A percentile compares a stretch with the other conserved stretches of the same genome.
Conservation (phyloP, 1,284 basidiomycete species). For the Pseudozyma pruni region DNA sequence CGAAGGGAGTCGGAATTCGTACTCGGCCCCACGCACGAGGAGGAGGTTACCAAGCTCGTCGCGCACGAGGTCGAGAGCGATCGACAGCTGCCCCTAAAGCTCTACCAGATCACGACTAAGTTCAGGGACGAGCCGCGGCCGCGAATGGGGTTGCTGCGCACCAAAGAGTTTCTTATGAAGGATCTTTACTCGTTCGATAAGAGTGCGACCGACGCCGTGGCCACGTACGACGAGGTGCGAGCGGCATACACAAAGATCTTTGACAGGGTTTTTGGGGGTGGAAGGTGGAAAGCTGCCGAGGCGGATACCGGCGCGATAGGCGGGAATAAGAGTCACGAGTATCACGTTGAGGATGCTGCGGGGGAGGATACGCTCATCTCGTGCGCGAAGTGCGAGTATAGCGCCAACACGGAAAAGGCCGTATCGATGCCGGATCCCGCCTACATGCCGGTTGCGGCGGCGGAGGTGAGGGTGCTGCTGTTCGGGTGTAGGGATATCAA, state of each 20-base stretch:
- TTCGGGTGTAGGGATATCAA: conserved; percentile 32
- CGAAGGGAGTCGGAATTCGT: conserved; percentile 62
- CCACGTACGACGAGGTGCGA: conserved; percentile 63
- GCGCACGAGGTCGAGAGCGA: conserved; percentile 57
- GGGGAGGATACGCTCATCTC: conserved; percentile 68
- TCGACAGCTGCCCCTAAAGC: conserved; percentile 62
- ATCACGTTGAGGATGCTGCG: conserved; percentile 63
- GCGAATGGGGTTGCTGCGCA: conserved; percentile 66
- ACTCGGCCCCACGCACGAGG: conserved; percentile 68
- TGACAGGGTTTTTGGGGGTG: conserved; percentile 44
- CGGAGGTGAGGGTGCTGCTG: conserved; percentile 48
- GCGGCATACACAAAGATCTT: conserved; percentile 64
- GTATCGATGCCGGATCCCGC: conserved; percentile 33
- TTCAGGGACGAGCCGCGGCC: conserved; percentile 68
- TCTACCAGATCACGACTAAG: conserved; percentile 68
- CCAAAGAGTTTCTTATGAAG: conserved; percentile 69
- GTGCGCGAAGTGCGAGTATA: conserved; percentile 63
- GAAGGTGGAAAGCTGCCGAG: conserved; percentile 58
- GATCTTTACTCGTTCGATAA: conserved; percentile 68
- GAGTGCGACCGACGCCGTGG: conserved; percentile 15
- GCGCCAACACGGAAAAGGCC: conserved; percentile 67
- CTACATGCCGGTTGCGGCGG: conserved; percentile 15
- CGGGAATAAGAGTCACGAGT: conserved; percentile 67
- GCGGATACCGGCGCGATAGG: conserved; percentile 69
- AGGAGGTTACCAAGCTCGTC: conserved; percentile 68